Evolutionary conservation across 2,329 filamentous ascomycete genomes (phyloP).

Genomic region (Claviceps maximensis): DNA sequence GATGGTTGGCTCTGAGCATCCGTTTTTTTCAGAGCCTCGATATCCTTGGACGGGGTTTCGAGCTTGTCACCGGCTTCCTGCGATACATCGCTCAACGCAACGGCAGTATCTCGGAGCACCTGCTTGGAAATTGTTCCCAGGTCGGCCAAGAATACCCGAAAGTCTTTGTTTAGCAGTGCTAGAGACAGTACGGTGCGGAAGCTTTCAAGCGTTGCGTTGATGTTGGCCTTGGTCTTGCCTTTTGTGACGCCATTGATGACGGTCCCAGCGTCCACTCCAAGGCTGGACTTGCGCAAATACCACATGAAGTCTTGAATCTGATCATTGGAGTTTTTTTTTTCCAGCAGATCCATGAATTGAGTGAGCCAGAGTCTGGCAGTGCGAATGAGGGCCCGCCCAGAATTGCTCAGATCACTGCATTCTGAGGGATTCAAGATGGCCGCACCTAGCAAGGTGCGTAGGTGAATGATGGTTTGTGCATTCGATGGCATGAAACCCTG

Average conservation of each 20-base stretch:
- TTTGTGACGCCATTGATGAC: conserved; percentile 16
- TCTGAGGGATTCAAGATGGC: conserved; percentile 61
- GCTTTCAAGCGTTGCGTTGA: conserved; percentile 51
- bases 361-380: conserved; percentile 61
- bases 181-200: conserved; percentile 70
- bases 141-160: conserved; percentile 74
- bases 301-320: conserved; percentile 88
- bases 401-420: conserved; percentile 55
- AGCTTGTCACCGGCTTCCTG: conserved; percentile 60
- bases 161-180: conserved; percentile 82
- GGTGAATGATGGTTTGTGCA: conserved; percentile 65
- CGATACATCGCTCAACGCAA: conserved; percentile 63
- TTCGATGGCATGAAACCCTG: conserved; percentile 89
- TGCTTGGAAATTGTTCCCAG: conserved; percentile 66
- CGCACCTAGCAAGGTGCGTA: conserved; percentile 65
- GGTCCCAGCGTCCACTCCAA: conserved; percentile 27
- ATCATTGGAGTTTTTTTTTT: conserved; percentile 70
- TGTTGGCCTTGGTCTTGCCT: conserved; percentile 21
- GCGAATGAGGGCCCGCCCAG: conserved; percentile 60
- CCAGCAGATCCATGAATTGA: conserved; percentile 68
- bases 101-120: conserved; percentile 76
- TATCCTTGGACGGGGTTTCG: conserved; percentile 51
- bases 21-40: conserved; percentile 30
- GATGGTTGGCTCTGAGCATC: conserved; percentile 16
- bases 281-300: conserved; percentile 62